Evolutionary conservation across 2,329 filamentous ascomycete species (phyloP).

Genomic region (Hansfordia pulvinata): DNA sequence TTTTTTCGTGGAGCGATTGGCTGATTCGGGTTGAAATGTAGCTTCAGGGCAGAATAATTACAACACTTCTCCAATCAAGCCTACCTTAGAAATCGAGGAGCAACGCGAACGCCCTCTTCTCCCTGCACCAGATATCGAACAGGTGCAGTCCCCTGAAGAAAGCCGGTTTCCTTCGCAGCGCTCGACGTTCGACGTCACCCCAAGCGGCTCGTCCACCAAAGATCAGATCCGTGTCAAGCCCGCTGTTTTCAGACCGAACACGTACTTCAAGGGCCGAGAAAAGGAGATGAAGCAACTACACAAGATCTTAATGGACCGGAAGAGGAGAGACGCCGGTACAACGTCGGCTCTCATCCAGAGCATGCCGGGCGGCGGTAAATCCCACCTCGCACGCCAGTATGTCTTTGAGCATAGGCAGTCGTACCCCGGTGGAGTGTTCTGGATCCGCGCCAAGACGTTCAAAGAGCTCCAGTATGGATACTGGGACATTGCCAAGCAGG

Average conservation of each 20-base stretch:
- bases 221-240: constrained; percentile 28
- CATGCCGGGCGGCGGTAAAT: constrained; percentile 54
- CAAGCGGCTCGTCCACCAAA: constrained; percentile 6
- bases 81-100: constrained; percentile 10
- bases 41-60: constrained; percentile 19
- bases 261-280: constrained; percentile 42
- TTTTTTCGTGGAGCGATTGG: too few species aligned
- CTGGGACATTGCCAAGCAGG: constrained; percentile 50
- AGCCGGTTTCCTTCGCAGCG: constrained; percentile 15
- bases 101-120: constrained; percentile 14
- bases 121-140: constrained; percentile 12
- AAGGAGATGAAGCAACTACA: constrained; percentile 45
- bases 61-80: constrained; percentile 13
- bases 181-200: constrained; percentile 13
- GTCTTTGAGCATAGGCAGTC: constrained; percentile 43
- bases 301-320: constrained; percentile 41
- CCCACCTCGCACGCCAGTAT: constrained; percentile 55
- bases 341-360: constrained; percentile 51
- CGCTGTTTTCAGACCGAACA: constrained; percentile 44
- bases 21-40: constrained; percentile 18
- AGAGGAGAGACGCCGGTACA: constrained; percentile 40
- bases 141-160: constrained; percentile 9
- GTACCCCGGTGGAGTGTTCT: constrained; percentile 56
- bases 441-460: constrained; percentile 49
- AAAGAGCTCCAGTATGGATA: constrained; percentile 47